phyloP scores from a whole-genome alignment of 495 filamentous ascomycete genomes.

The Terfezia boudieri region DNA sequence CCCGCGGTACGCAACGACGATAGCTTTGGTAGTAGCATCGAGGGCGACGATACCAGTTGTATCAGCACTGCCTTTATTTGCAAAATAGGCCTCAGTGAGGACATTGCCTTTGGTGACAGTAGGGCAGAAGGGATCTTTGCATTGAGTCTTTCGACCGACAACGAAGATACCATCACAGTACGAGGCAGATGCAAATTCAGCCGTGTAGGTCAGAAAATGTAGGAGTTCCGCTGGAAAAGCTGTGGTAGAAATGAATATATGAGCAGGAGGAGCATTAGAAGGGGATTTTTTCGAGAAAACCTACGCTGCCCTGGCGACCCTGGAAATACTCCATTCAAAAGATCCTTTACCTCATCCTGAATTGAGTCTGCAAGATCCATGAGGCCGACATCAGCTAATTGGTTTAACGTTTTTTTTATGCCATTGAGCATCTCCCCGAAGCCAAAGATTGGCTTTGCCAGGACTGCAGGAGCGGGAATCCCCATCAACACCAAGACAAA shows the following conservation, averaged over 20 bases:
- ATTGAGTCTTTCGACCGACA: conserved; percentile 29
- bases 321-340: no score
- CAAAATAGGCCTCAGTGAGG: conserved; percentile 34
- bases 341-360: no score
- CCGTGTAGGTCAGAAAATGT: conserved; percentile 33
- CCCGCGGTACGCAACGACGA: conserved; percentile 52
- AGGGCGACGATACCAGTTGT: conserved; percentile 46
- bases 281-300: no score
- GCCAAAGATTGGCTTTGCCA: no score
- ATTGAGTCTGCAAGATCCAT: no score
- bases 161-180: conserved; percentile 39
- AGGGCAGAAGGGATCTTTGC: conserved; percentile 37
- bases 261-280: no score
- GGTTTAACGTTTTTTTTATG: no score
- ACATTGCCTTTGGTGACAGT: conserved; percentile 33
- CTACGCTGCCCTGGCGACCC: no score
- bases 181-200: conserved; percentile 46
- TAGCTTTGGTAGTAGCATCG: conserved; percentile 36
- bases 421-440: no score
- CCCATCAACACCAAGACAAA: no score
- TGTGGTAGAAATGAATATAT: not conserved
- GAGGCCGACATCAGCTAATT: no score
- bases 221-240: conserved; percentile 6
- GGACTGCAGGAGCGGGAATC: no score
- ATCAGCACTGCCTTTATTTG: conserved; percentile 34